phyloP scores from a whole-genome alignment of 805 yeast species.

The Monosporozyma siamensis region DNA sequence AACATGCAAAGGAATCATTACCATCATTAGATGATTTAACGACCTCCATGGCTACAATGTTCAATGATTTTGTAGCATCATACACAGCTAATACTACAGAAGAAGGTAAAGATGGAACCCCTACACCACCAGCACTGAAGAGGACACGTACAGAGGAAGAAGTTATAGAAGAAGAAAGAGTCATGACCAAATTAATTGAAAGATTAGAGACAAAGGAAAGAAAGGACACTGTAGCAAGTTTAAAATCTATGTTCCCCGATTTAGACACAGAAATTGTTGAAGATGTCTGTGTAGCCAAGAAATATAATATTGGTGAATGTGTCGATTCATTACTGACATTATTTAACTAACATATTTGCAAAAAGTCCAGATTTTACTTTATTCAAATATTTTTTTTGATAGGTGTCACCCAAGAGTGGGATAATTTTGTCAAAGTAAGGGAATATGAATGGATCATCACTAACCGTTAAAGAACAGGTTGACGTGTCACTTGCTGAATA shows the following conservation, averaged over 20 bases:
- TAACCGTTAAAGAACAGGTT: too few species aligned
- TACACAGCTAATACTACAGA: background rate
- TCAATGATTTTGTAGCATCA: conserved; percentile 17
- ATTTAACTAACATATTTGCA: conserved; percentile 5
- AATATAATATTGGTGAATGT: conserved; percentile 60
- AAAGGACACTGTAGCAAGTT: conserved; percentile 37
- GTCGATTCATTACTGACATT: conserved; percentile 42
- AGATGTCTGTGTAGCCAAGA: conserved; percentile 60
- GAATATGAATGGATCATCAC: too few species aligned
- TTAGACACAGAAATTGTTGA: conserved; percentile 58
- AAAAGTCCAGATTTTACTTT: too few species aligned
- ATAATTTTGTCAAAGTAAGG: too few species aligned
- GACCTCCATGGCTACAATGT: conserved; percentile 14
- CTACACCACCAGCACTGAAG: background rate
- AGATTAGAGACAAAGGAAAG: conserved; percentile 36
- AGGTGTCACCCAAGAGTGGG: too few species aligned
- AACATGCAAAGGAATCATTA: background rate
- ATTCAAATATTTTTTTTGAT: too few species aligned
- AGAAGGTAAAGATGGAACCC: conserved; percentile 13
- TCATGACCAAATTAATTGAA: conserved; percentile 27
- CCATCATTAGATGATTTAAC: conserved; percentile 25
- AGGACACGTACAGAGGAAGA: conserved; percentile 9
- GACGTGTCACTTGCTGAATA: background rate
- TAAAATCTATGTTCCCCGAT: conserved; percentile 65
- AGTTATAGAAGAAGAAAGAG: conserved; percentile 25